Evolutionary conservation across 805 yeast genomes (phyloP).

Genomic region (Pichia deserticola): DNA sequence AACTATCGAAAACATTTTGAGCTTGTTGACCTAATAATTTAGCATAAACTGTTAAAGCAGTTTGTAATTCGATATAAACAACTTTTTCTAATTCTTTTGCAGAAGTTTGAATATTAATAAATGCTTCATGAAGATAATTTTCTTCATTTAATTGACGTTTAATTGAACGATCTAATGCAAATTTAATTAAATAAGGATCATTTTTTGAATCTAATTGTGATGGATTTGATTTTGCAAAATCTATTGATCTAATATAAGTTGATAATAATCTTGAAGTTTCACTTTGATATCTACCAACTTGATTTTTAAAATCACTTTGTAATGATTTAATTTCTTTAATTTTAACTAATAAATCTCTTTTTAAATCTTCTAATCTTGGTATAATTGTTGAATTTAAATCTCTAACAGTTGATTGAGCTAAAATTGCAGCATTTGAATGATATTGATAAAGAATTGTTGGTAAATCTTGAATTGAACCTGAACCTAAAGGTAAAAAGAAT

Average conservation of each 20-base stretch:
- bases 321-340: constrained; percentile 81
- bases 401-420: constrained; percentile 50
- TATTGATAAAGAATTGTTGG: constrained; percentile 53
- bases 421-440: constrained; percentile 51
- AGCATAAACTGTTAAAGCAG: constrained; percentile 67
- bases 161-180: constrained; percentile 67
- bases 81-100: constrained; percentile 86
- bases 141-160: constrained; percentile 76
- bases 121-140: constrained; percentile 82
- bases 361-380: constrained; percentile 60
- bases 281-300: constrained; percentile 59
- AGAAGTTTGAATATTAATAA: constrained; percentile 74
- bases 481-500: constrained; percentile 71
- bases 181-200: constrained; percentile 79
- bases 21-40: constrained; percentile 66
- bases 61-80: constrained; percentile 80
- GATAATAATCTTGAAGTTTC: constrained; percentile 53
- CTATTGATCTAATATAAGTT: constrained; percentile 54
- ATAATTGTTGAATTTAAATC: constrained; percentile 55
- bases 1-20: constrained; percentile 56
- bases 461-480: constrained; percentile 74
- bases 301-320: constrained; percentile 78
- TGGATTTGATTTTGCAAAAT: constrained; percentile 46
- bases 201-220: constrained; percentile 41
- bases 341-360: constrained; percentile 72